phyloP scores from a whole-genome alignment of 768 basidiomycete species.

The Trametes villosa region DNA sequence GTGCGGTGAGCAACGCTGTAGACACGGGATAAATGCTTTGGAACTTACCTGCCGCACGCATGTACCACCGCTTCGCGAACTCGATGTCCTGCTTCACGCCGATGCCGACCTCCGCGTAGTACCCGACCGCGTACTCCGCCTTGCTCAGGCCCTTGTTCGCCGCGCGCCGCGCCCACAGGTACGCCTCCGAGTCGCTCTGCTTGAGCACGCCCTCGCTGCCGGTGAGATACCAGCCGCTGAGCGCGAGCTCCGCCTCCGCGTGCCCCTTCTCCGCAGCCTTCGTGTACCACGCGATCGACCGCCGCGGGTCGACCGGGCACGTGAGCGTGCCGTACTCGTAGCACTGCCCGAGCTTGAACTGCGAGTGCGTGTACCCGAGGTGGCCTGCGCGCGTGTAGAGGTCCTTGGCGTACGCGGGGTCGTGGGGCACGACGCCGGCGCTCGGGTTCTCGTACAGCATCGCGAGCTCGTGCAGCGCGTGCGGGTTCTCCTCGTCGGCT shows the following conservation, averaged over 20 bases:
- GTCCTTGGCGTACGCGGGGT: constrained; percentile 81
- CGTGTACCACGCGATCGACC: constrained; percentile 98
- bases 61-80: constrained; percentile 97
- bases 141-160: constrained; percentile 97
- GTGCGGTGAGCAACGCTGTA: no score
- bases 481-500: constrained; percentile 97
- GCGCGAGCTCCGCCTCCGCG: constrained; percentile 90
- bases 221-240: constrained; percentile 98
- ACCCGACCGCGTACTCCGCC: constrained; percentile 98
- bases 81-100: constrained; percentile 96
- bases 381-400: constrained; percentile 91
- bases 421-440: constrained; percentile 71
- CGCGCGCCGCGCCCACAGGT: constrained; percentile 94
- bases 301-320: constrained; percentile 90
- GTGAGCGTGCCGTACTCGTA: constrained; percentile 90
- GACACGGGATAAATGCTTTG: no score
- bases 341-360: constrained; percentile 94
- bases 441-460: constrained; percentile 77
- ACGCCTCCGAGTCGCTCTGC: constrained; percentile 98
- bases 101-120: constrained; percentile 97
- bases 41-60: constrained; percentile 93
- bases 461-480: constrained; percentile 95
- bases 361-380: constrained; percentile 90
- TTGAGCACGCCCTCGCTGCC: constrained; percentile 94
- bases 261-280: constrained; percentile 97